Conservation (phyloP, 2,329 filamentous ascomycete species). For the Raffaelea albimanens region DNA sequence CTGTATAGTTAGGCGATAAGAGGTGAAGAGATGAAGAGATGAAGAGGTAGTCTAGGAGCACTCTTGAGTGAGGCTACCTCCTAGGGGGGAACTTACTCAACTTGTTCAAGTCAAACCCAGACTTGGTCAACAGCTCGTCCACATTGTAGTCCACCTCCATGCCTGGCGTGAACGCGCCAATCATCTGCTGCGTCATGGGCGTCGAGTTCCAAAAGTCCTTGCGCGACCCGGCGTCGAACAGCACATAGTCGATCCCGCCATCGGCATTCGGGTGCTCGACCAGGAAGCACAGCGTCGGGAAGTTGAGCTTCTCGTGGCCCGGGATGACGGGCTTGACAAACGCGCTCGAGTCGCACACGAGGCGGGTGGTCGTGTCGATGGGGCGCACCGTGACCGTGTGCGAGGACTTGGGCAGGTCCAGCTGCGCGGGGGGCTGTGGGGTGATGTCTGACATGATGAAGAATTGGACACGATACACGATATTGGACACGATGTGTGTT, state of each 20-base stretch:
- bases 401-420: neutral
- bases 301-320: neutral
- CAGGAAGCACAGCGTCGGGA: slow-evolving; percentile 1
- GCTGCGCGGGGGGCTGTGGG: neutral
- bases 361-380: neutral
- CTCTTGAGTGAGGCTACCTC: no score
- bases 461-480: no score
- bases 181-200: neutral
- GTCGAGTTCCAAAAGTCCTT: slow-evolving; percentile 6
- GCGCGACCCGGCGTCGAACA: slow-evolving; percentile 10
- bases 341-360: neutral
- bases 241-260: slow-evolving; percentile 13
- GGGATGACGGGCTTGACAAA: neutral
- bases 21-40: no score
- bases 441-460: neutral
- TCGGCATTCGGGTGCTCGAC: slow-evolving; percentile 1
- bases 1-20: no score
- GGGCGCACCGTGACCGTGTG: neutral
- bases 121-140: slow-evolving; percentile 2
- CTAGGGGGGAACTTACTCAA: neutral
- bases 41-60: no score
- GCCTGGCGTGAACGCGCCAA: neutral
- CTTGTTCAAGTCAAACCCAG: neutral
- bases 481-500: no score
- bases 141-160: slow-evolving; percentile 3